Base-by-base conservation (phyloP, 1,284 basidiomycete species). In the Somion occarium region DNA sequence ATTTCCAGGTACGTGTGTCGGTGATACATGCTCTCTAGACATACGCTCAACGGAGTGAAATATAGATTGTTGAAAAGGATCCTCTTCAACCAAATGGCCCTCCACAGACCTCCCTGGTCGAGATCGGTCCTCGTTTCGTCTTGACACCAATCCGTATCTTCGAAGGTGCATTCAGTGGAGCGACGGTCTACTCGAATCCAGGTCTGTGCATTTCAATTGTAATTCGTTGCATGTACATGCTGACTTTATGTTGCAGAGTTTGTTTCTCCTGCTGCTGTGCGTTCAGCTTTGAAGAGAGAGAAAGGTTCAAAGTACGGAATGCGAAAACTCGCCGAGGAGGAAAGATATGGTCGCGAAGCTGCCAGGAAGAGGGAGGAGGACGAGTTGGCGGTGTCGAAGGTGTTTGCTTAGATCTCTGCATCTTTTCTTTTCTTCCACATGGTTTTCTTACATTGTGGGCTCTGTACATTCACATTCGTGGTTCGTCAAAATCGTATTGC, bases 121-220 rank as follows among this genome's bases (percentile, higher is more conserved):
- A 98, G 72, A 98, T 99, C 57, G 97, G 97, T 4, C 97, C 97
- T 20, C 85, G 97, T 44, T 97, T 99, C 68, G 97, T 99, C 30
- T 76, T 99, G 48, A 97, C 93, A 37, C 97, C 97, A 5, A 98
- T 99, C 64, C 87, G 93, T 52, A 95, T 99, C 58, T 99, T 99
- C 65, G 97, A 99, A 70, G 97, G 97, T 25, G 92, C 92, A 5
- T 98, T 98, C 70, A 82, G 86, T 53, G 97, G 97, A 15, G 92
- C 93, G 22, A 98, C 94, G 2, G 86, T 99, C 15, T 99, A 90
- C 66, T 94, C 95, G 45, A 99, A 99, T 72, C 90, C 93, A 65
- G 91, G 92, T 93, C 60, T 55, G 81, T 59, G 4, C 23, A 24
- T 44, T 44, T 25, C 30, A 11, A 3, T 24, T 38, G 18, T 2